Base-by-base conservation (phyloP, 257 asterid species). In the Ajuga chamaepitys region DNA sequence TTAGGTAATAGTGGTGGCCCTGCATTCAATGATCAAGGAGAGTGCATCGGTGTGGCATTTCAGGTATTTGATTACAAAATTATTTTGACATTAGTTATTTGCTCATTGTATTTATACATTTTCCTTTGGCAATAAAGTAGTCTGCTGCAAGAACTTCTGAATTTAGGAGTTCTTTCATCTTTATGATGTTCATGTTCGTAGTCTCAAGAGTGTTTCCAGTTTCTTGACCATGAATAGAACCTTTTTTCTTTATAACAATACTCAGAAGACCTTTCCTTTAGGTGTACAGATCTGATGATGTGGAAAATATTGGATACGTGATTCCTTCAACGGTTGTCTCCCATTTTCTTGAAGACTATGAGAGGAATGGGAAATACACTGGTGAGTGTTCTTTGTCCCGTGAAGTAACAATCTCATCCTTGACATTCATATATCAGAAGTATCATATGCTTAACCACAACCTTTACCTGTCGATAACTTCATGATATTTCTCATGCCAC, bases 1-100 rank as follows among this genome's bases (percentile, higher is more conserved):
- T 64, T 62, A 93, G 97, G 97, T 78, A 93, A 93, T 74, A 93
- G 99, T 65, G 99, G 99, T 1, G 97, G 99, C 60, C 99, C 99
- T 62, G 99, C 99, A 53, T 93, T 93, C 84, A 93, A 93, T 61
- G 96, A 87, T 57, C 71, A 77, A 62, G 99, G 99, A 73, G 96
- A 93, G 86, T 93, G 99, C 85, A 87, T 89, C 46, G 97, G 99
- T 20, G 97, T 93, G 67, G 99, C 99, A 50, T 93, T 93, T 72
- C 99, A 89, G 99, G 99, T 93, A 69, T 46, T 64, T 64, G 32
- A 64, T 48, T 30, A 17, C 46, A 51, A 62, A 45, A 24, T 24
- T 41, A 4, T n/a, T 40, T 32, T 6, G 9, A 55, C 12, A 44
- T 25, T 56, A 13, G 45, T 26, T 63, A 24, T 28, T 46, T 11